These are phyloP conservation scores for Hypoxylon trugodes DNA, from an alignment of 495 filamentous ascomycete species.

Conservation along the genomic window DNA sequence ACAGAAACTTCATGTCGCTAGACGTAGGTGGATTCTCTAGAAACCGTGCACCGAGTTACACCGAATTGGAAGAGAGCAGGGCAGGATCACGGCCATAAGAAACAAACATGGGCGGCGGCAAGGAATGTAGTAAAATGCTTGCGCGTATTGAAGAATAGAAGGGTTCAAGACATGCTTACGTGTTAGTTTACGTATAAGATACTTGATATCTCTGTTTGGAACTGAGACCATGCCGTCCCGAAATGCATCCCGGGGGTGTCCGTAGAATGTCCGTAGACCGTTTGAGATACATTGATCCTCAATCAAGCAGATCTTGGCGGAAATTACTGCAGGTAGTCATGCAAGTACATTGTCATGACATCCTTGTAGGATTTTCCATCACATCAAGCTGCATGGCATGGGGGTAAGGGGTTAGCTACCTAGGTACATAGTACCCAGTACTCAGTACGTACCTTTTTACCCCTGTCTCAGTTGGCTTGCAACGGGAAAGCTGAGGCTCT, in stretches of 20 bases:
- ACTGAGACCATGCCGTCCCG: conserved; percentile 36
- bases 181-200: conserved; percentile 40
- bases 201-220: conserved; percentile 35
- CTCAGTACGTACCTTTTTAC: neutral
- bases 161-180: conserved; percentile 19
- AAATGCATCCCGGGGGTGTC: conserved; percentile 21
- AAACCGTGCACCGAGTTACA: conserved; percentile 33
- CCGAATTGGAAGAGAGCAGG: conserved; percentile 16
- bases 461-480: conserved; percentile 9
- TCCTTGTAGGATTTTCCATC: conserved; percentile 22
- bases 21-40: conserved; percentile 14
- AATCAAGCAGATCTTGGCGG: conserved; percentile 29
- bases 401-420: conserved; percentile 1
- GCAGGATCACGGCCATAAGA: conserved; percentile 33
- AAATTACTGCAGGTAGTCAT: conserved; percentile 24
- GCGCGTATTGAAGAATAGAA: conserved; percentile 33
- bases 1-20: conserved; percentile 52
- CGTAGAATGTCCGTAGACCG: conserved; percentile 25
- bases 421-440: too few species aligned
- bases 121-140: conserved; percentile 34
- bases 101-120: conserved; percentile 19
- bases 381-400: conserved; percentile 22
- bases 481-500: conserved; percentile 37
- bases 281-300: conserved; percentile 36
- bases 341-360: conserved; percentile 17